Percentiles rank a stretch among this genome's conserved stretches.
phyloP scores from a whole-genome alignment of 768 basidiomycete species.

The Boletus bicolor region DNA sequence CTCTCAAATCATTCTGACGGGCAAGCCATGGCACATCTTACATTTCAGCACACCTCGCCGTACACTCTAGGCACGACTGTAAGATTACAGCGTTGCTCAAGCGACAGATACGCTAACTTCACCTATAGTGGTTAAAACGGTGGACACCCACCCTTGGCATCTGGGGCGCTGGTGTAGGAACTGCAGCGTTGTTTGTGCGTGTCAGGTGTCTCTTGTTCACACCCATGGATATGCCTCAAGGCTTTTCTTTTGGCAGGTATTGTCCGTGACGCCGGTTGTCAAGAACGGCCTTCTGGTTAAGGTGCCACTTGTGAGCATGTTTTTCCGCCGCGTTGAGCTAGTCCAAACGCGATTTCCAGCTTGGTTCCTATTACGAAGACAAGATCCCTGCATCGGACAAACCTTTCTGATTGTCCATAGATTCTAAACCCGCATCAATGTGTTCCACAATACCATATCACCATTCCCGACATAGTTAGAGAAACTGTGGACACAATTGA shows the following conservation, averaged over 20 bases:
- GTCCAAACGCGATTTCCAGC: slow-evolving; percentile 35
- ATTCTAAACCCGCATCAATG: slow-evolving; percentile 13
- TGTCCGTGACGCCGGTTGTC: slow-evolving; percentile 84
- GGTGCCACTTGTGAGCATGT: slow-evolving; percentile 60
- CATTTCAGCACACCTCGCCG: slow-evolving; percentile 40
- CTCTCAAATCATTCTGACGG: not conserved
- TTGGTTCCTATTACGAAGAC: slow-evolving; percentile 73
- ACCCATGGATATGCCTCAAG: not conserved
- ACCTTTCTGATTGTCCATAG: slow-evolving; percentile 55
- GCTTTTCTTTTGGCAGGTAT: slow-evolving; percentile 42
- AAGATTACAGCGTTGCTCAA: slow-evolving; percentile 15
- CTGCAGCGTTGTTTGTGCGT: slow-evolving; percentile 63
- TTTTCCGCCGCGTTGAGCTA: not conserved
- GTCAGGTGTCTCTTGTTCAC: not conserved
- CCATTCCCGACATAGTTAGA: slow-evolving; percentile 4
- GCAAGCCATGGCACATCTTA: slow-evolving; percentile 42
- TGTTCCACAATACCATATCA: slow-evolving; percentile 8
- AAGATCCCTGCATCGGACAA: slow-evolving; percentile 79
- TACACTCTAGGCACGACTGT: slow-evolving; percentile 38
- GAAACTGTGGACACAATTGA: not conserved
- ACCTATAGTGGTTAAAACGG: slow-evolving; percentile 43
- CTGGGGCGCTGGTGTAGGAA: slow-evolving; percentile 71
- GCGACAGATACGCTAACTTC: not conserved
- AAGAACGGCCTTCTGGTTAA: slow-evolving; percentile 71
- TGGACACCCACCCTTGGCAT: slow-evolving; percentile 62